Base-by-base conservation (phyloP, 805 yeast species). In the Barnettozyma wickerhamii region DNA sequence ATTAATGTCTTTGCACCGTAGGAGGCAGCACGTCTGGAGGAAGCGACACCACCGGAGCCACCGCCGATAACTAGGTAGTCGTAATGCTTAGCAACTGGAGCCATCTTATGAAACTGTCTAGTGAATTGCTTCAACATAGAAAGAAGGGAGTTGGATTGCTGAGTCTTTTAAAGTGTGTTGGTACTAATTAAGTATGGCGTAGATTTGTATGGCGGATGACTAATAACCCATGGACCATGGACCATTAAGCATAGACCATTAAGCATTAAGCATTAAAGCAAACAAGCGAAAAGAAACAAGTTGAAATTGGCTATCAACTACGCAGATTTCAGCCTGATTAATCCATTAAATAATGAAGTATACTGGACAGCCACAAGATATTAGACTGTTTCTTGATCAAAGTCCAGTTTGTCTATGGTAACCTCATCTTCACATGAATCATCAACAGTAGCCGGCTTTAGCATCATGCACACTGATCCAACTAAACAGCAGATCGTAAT, bases 11-110 rank as follows among this genome's bases (percentile, higher is more conserved):
- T 87, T 19, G 95, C 95, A 19, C 99, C 99, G 53, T 90, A 79
- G 24, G 79, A 74, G 28, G 98, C 96, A 10, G 99, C 98, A 55
- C 98, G 79, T 64, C 99, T 81, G 13, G 97, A 95, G 17, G 95
- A 81, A n/a, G 99, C 96, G 33, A 93, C 97, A 52, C 99, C 99
- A 35, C 98, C 99, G 28, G 96, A 88, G 12, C 99, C 99, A 43
- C 99, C 99, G 38, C 99, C 99, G 51, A 93, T 93, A 43, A 93
- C 99, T 38, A 93, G 69, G 61, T 86, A 91, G 58, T 93, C 89
- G 72, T 80, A 93, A 61, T 87, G 91, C 42, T 54, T 70, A 28
- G 59, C 47, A 33, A 70, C 53, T 21, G 83, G 79, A 30, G 86
- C 78, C 88, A 82, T 81, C 9, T 40, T 51, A 13, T 47, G 44